These are phyloP conservation scores for Ascomycota sp. DNA, from an alignment of 2,329 filamentous ascomycete species.

Conservation along the genomic window DNA sequence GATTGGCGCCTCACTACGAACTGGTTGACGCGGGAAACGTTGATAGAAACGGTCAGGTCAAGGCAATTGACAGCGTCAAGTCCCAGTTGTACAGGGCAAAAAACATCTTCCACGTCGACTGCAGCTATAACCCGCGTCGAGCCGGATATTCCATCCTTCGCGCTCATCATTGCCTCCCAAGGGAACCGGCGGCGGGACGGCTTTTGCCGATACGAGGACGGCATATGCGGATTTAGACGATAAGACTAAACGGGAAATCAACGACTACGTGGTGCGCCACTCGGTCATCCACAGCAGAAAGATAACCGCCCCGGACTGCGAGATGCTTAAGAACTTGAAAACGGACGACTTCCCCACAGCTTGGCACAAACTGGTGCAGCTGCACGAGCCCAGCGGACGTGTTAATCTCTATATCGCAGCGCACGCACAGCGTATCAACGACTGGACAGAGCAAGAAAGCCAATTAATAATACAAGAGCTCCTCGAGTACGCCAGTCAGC, in stretches of 20 bases:
- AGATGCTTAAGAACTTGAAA: background rate
- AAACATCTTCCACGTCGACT: conserved; percentile 1
- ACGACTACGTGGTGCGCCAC: background rate
- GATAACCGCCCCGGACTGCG: background rate
- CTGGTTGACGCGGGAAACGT: conserved; percentile 1
- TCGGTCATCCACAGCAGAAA: background rate
- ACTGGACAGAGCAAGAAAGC: background rate
- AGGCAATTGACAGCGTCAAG: background rate
- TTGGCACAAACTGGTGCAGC: background rate
- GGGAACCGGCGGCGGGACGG: background rate
- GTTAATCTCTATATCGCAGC: conserved; percentile 1
- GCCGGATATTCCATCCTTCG: conserved; percentile 1
- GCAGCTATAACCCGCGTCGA: background rate
- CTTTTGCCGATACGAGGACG: conserved; percentile 1
- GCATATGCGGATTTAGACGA: conserved; percentile 1
- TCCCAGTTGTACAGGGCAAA: background rate
- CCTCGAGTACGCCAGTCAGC: background rate
- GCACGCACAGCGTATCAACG: background rate
- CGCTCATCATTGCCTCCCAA: conserved; percentile 1
- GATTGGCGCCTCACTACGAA: background rate
- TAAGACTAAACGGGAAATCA: background rate
- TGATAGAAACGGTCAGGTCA: background rate
- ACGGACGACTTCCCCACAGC: background rate
- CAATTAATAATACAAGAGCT: background rate
- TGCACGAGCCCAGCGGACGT: background rate